Base-by-base conservation (phyloP, 805 yeast species). In the Pichia pseudocactophila region DNA sequence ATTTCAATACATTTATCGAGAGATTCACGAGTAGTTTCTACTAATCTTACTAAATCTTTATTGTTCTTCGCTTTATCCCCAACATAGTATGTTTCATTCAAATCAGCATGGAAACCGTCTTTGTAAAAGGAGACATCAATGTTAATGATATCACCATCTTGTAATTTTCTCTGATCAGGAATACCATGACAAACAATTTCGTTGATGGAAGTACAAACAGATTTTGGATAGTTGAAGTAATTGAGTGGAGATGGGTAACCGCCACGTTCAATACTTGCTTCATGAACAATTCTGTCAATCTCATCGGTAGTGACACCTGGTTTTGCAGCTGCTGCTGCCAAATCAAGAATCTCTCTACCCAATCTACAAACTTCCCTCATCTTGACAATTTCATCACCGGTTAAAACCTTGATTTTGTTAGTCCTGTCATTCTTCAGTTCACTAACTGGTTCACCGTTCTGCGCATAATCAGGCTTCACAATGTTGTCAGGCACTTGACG, bases 181-280 rank as follows among this genome's bases (percentile, higher is more conserved):
- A 92, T 84, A 49, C 98, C 98, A 63, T 92, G 98, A 61, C 98
- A 92, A 47, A 92, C 84, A 44, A 88, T 80, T 68, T 92, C 98
- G 63, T 92, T 92, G 35, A 92, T 82, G 2, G 96, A 87, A 1
- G 96, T 87, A 65, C 98, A 92, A 34, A 86, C 74, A 18, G 92
- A 78, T 60, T 88, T 89, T 34, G 97, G 97, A 67, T 78, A 92
- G 63, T 87, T 84, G 67, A 81, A 89, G 67, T 92, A 92, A 67
- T 92, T 92, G 50, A 90, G 69, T 3, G 98, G 96, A 11, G 96
- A 86, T 16, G 98, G 98, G 61, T 92, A 92, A 3, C 89, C 87
- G 50, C 81, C 79, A 62, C 96, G 76, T 62, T 85, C 86, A 54
- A 89, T 69, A 45, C 96, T 83, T 55, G 88, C 97, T 40, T 77